Conservation (phyloP, 202 grass and related monocot genomes). For the Hordeum pubiflorum region DNA sequence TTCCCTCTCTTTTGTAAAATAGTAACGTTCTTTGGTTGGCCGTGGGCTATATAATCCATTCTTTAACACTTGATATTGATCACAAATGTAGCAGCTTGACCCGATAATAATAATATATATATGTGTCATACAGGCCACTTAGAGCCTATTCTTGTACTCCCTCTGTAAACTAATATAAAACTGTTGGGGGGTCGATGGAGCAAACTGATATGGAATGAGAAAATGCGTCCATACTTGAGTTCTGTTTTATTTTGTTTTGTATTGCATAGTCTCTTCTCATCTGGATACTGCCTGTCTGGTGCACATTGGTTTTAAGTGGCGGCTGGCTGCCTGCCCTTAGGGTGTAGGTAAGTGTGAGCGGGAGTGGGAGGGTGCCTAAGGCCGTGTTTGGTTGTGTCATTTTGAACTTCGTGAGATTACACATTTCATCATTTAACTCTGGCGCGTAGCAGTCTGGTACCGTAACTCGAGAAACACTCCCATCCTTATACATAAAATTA, state of each 20-base stretch:
- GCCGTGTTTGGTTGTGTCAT: too few relatives aligned
- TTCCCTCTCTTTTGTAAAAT: slow-evolving; percentile 32
- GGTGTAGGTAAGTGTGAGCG: too few relatives aligned
- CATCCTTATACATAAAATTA: too few relatives aligned
- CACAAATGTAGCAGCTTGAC: slow-evolving; percentile 19
- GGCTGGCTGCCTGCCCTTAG: too few relatives aligned
- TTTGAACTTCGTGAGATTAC: too few relatives aligned
- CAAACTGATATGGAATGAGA: not conserved
- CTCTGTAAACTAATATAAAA: not conserved
- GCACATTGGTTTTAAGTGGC: too few relatives aligned
- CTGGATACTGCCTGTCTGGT: not conserved
- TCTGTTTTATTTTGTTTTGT: not conserved
- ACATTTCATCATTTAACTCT: too few relatives aligned
- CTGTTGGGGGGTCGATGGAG: not conserved
- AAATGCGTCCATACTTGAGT: not conserved
- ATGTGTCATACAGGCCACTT: slow-evolving; percentile 1
- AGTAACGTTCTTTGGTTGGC: slow-evolving; percentile 21
- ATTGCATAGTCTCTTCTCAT: not conserved
- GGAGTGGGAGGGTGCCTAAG: too few relatives aligned
- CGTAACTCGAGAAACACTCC: too few relatives aligned
- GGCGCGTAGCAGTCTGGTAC: too few relatives aligned
- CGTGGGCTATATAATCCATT: slow-evolving; percentile 43
- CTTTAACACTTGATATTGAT: slow-evolving; percentile 33
- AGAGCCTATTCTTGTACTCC: slow-evolving; percentile 2
- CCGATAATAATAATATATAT: slow-evolving; percentile 17